Evolutionary conservation across 345 rosid species (phyloP), one percentile per base, ranked within the genome.

Genomic region (Aegle marmelos): DNA sequence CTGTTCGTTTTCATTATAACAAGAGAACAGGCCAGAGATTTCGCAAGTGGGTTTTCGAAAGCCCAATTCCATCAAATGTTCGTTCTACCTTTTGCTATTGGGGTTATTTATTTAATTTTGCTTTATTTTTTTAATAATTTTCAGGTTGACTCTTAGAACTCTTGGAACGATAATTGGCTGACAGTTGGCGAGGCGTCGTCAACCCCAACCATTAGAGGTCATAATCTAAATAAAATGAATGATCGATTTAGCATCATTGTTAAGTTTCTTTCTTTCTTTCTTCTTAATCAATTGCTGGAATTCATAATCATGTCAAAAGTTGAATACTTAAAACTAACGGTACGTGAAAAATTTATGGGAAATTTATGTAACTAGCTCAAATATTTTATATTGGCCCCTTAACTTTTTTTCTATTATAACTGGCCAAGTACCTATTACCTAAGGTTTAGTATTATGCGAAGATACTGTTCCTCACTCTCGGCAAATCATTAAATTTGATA

Each of bases 291-390:
- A 67, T 11, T 41, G 28, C 31, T 14, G 28, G 16, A 2, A 24
- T 31, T 24, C n/a, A 75, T 64, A 21, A 75, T 75, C 22, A 75
- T 74, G 5, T 28, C 50, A 31, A 48, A 64, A 30, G 48, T 50
- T 65, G n/a, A 64, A 61, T 74, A 22, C 77, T 74, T 74, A 1
- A 41, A 62, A 60, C 37, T 10, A 41, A 61, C 34, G 68, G 27
- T 41, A 61, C 2, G 41, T 37, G 54, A 37, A 59, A 59, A 14
- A 54, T 45, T 14, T 45, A 45, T 45, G 50, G 17, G 50, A 45
- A 45, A 45, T 45, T 45, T 45, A 13, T 11, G 13, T 45, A 11
- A 45, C 50, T 45, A 13, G 50, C 17, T 13, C 50, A 13, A 13
- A 45, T 45, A 13, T 45, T 45, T 45, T 5, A 13, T 11, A 45